Evolutionary conservation across 139 green algal species (phyloP).

Genomic region (Gonium pectorale): DNA sequence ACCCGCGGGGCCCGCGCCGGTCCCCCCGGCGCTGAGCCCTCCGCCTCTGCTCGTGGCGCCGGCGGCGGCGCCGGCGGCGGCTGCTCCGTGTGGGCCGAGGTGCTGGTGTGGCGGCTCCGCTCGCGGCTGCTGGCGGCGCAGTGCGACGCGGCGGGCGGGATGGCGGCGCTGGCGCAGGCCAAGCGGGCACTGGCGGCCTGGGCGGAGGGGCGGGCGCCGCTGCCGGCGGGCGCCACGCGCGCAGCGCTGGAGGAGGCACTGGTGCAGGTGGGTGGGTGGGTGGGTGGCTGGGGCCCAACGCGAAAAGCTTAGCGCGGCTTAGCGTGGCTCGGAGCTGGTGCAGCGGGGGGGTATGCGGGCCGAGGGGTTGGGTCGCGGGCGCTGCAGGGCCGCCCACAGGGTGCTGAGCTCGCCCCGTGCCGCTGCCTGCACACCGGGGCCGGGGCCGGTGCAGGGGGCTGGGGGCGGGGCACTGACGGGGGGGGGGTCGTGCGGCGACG

Average conservation of each 20-base stretch:
- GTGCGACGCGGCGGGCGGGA: background rate
- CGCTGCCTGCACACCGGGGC: too few species aligned
- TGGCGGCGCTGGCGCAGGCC: constrained; percentile 18
- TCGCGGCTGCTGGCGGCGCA: constrained; percentile 17
- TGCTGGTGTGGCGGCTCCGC: constrained; percentile 27
- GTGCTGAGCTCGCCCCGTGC: too few species aligned
- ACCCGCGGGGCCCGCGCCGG: background rate
- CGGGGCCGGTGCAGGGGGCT: too few species aligned
- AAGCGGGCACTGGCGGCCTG: constrained; percentile 24
- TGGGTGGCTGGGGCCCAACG: background rate
- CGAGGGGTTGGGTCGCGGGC: too few species aligned
- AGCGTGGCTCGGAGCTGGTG: too few species aligned
- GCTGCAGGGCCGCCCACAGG: too few species aligned
- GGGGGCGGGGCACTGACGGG: too few species aligned
- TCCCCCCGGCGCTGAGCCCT: background rate
- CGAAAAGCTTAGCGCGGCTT: too few species aligned
- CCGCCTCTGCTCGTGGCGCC: background rate
- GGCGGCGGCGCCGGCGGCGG: background rate
- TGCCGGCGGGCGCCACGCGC: background rate
- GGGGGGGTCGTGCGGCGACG: too few species aligned
- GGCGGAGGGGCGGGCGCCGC: background rate
- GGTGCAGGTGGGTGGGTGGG: background rate
- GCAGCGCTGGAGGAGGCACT: background rate
- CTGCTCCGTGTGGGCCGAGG: constrained; percentile 1
- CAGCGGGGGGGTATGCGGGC: too few species aligned